Conservation (phyloP, 192 early-diverging fungal species). For the Ambispora gerdemannii region DNA sequence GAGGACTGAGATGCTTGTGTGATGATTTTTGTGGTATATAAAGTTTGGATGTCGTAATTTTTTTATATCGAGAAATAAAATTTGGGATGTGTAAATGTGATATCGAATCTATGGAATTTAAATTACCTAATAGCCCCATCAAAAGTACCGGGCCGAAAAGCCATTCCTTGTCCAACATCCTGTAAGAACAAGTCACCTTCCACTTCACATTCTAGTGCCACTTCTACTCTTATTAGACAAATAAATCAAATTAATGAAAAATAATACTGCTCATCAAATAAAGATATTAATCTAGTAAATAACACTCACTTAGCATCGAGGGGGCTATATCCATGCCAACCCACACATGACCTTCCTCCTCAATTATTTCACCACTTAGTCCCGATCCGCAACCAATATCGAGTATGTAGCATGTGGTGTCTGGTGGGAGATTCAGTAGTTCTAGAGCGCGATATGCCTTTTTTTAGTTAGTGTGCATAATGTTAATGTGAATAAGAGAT, state of each 20-base stretch:
- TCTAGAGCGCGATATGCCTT: conserved; percentile 81
- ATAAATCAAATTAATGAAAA: conserved; percentile 12
- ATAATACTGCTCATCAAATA: no score
- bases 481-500: background rate
- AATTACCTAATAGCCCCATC: conserved; percentile 85
- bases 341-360: conserved; percentile 96
- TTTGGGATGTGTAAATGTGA: no score
- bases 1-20: conserved; percentile 88
- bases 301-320: conserved; percentile 72
- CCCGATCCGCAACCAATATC: conserved; percentile 99
- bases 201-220: conserved; percentile 87
- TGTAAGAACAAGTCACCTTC: conserved; percentile 95
- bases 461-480: background rate
- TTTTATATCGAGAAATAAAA: no score
- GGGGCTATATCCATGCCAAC: conserved; percentile 95
- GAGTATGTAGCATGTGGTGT: conserved; percentile 71
- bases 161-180: conserved; percentile 93
- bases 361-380: conserved; percentile 89
- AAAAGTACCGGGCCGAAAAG: conserved; percentile 92
- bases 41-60: no score
- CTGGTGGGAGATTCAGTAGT: conserved; percentile 77
- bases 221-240: no score
- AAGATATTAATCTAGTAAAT: background rate
- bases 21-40: no score
- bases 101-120: no score